Percentiles rank a stretch among this genome's conserved stretches.
Conservation (phyloP, 257 asterid genomes). For the Cinchona pubescens region DNA sequence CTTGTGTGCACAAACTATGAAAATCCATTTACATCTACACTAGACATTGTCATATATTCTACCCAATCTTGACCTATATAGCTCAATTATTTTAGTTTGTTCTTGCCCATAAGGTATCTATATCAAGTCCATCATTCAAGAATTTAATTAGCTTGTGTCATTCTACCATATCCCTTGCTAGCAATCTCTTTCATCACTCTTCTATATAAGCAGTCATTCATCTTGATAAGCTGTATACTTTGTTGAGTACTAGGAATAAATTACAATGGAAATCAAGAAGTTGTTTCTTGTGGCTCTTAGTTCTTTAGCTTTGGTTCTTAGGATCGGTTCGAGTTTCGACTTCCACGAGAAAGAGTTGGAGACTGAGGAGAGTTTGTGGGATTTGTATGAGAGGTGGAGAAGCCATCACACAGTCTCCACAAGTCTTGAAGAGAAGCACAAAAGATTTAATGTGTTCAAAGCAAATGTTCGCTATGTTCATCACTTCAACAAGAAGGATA, state of each 20-base stretch:
- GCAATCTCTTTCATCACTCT: slow-evolving; percentile 1
- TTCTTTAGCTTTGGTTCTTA: slow-evolving; percentile 38
- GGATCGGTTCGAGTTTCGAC: slow-evolving; percentile 52
- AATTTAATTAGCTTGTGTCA: not conserved
- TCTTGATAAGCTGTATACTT: slow-evolving; percentile 12
- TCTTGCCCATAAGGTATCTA: slow-evolving; percentile 19
- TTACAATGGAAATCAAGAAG: slow-evolving; percentile 28
- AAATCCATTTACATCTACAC: not conserved
- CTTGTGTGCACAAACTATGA: not conserved
- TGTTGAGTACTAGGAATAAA: not conserved
- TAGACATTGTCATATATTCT: not conserved
- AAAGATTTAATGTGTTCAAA: slow-evolving; percentile 72
- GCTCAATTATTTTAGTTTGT: slow-evolving; percentile 6
- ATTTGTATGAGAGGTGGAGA: slow-evolving; percentile 82
- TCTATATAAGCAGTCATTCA: slow-evolving; percentile 49
- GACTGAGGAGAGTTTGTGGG: slow-evolving; percentile 71
- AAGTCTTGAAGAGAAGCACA: slow-evolving; percentile 57
- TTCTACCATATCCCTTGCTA: not conserved
- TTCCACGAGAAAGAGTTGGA: slow-evolving; percentile 71
- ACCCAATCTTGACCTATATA: not conserved
- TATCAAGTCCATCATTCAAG: not conserved
- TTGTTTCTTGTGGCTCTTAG: slow-evolving; percentile 30
- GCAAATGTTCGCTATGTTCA: slow-evolving; percentile 60
- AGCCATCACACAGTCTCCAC: slow-evolving; percentile 76
- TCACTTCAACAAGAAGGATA: slow-evolving; percentile 59